Evolutionary conservation across 1,284 basidiomycete genomes (phyloP).

Genomic region (Trichosporon coremiiforme): DNA sequence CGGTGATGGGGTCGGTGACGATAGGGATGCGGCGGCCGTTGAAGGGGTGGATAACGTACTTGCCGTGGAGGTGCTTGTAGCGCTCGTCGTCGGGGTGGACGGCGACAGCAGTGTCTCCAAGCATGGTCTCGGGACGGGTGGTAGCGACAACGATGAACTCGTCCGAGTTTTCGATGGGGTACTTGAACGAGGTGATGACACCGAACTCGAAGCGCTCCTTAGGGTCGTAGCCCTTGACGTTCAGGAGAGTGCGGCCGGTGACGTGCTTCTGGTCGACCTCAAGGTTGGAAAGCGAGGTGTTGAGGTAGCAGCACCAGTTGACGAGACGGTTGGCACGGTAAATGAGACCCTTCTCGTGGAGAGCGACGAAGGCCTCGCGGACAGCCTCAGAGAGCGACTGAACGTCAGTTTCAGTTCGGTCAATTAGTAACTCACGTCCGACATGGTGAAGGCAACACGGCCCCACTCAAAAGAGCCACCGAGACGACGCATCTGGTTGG

Average conservation of each 20-base stretch:
- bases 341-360: slow-evolving; percentile 90
- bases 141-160: slow-evolving; percentile 94
- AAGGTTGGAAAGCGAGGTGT: slow-evolving; percentile 94
- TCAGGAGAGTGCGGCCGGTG: slow-evolving; percentile 82
- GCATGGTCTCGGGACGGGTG: slow-evolving; percentile 98
- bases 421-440: slow-evolving; percentile 68
- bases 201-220: slow-evolving; percentile 98
- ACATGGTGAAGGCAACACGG: slow-evolving; percentile 94
- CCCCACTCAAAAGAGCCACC: slow-evolving; percentile 96
- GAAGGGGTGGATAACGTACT: slow-evolving; percentile 90
- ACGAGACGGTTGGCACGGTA: slow-evolving; percentile 97
- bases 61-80: slow-evolving; percentile 95
- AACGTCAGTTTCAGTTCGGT: slow-evolving; percentile 21
- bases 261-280: slow-evolving; percentile 96
- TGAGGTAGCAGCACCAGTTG: slow-evolving; percentile 96
- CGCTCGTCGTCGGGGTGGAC: slow-evolving; percentile 91
- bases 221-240: slow-evolving; percentile 88
- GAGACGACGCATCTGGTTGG: slow-evolving; percentile 82
- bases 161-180: slow-evolving; percentile 77
- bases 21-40: slow-evolving; percentile 84
- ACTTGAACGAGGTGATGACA: slow-evolving; percentile 93
- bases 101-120: slow-evolving; percentile 96
- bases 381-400: slow-evolving; percentile 83
- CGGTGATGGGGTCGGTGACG: slow-evolving; percentile 77
- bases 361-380: slow-evolving; percentile 82